phyloP scores from a whole-genome alignment of 768 basidiomycete species.

The Myochromella boudieri region DNA sequence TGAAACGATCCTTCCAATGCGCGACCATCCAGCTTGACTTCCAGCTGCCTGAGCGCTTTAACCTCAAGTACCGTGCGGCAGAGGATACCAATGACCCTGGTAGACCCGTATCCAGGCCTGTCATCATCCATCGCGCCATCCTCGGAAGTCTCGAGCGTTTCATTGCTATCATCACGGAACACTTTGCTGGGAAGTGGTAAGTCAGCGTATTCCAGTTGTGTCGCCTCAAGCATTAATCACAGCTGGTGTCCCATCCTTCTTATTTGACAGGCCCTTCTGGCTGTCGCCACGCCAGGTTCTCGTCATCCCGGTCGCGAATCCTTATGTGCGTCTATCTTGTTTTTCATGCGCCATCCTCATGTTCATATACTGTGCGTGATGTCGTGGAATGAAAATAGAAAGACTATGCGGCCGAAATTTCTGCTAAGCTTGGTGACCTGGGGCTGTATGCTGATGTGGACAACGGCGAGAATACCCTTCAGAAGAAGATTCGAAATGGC shows the following conservation, averaged over 20 bases:
- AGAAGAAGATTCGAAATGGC: slow-evolving; percentile 96
- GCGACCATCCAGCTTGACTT: slow-evolving; percentile 99
- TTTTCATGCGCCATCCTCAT: neutral
- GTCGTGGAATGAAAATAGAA: slow-evolving; percentile 68
- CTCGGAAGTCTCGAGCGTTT: slow-evolving; percentile 93
- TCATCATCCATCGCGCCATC: slow-evolving; percentile 98
- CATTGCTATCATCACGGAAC: slow-evolving; percentile 95
- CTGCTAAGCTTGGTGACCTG: slow-evolving; percentile 58
- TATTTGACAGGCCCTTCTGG: slow-evolving; percentile 87
- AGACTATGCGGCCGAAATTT: slow-evolving; percentile 86
- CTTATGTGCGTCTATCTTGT: slow-evolving; percentile 62
- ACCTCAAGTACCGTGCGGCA: slow-evolving; percentile 84
- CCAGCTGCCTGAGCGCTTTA: slow-evolving; percentile 96
- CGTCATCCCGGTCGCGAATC: slow-evolving; percentile 89
- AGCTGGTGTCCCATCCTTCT: slow-evolving; percentile 2
- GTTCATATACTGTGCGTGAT: neutral
- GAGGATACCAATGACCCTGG: slow-evolving; percentile 63
- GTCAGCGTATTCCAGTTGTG: slow-evolving; percentile 23
- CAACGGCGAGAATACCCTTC: slow-evolving; percentile 86
- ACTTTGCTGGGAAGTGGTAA: slow-evolving; percentile 96
- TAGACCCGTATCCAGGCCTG: slow-evolving; percentile 70
- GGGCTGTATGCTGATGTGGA: slow-evolving; percentile 93
- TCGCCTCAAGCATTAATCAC: no score
- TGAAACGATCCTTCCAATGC: slow-evolving; percentile 93
- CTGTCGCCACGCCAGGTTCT: slow-evolving; percentile 93